phyloP scores from a whole-genome alignment of 2,329 filamentous ascomycete genomes.

The Pseudogymnoascus sp. region DNA sequence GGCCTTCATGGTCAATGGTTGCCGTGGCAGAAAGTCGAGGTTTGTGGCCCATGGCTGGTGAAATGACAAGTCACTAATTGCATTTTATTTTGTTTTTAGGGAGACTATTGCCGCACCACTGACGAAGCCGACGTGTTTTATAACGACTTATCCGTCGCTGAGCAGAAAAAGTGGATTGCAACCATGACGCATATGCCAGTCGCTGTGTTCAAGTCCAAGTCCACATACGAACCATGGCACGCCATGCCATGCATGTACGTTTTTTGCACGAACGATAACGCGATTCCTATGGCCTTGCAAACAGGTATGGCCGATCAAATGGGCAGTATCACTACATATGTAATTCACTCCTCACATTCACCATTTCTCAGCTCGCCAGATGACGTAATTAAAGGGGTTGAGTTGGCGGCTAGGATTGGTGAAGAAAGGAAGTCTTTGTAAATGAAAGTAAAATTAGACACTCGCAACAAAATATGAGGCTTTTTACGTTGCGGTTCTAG shows the following conservation, averaged over 20 bases:
- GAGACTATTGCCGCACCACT: conserved; percentile 10
- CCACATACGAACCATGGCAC: conserved; percentile 19
- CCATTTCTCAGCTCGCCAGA: conserved; percentile 16
- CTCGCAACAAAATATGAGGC: background rate
- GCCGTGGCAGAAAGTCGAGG: conserved; percentile 17
- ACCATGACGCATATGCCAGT: conserved; percentile 13
- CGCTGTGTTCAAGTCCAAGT: conserved; percentile 12
- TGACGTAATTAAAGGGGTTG: conserved; percentile 14
- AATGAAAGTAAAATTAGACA: background rate
- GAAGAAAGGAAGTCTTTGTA: conserved; percentile 7
- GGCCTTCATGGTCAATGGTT: conserved; percentile 14
- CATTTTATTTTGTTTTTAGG: conserved; percentile 10
- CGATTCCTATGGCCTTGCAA: conserved; percentile 13
- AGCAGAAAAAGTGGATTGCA: conserved; percentile 1
- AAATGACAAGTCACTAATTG: background rate
- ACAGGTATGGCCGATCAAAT: conserved; percentile 15
- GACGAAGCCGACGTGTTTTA: conserved; percentile 2
- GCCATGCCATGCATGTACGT: conserved; percentile 16
- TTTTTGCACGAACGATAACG: conserved; percentile 16
- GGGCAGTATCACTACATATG: conserved; percentile 12
- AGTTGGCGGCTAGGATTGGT: conserved; percentile 7
- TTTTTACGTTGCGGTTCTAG: no score
- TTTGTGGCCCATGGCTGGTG: background rate
- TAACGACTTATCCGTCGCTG: conserved; percentile 13
- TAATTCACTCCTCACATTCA: conserved; percentile 16